A percentile compares a stretch with the other conserved stretches of the same genome.
Conservation (phyloP, 495 filamentous ascomycete species). For the Trichoderma erinaceum region DNA sequence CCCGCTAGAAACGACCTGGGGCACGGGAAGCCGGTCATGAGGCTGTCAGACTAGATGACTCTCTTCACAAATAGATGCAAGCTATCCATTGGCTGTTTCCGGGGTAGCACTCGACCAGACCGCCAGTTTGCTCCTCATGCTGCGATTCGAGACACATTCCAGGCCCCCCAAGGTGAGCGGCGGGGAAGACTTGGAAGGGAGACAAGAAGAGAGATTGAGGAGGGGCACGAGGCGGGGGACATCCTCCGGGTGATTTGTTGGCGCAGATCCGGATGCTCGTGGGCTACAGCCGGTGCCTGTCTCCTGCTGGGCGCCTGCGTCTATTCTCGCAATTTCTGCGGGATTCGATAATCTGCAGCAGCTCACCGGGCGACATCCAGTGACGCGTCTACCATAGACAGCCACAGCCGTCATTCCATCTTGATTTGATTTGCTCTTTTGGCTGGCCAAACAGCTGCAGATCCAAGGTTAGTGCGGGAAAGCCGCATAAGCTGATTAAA, state of each 20-base stretch:
- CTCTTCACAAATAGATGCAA: background rate
- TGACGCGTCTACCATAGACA: background rate
- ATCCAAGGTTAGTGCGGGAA: constrained; percentile 2
- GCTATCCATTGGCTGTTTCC: background rate
- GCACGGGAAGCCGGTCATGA: constrained; percentile 5
- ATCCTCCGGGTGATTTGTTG: background rate
- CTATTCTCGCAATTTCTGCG: background rate
- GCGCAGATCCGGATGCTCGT: background rate
- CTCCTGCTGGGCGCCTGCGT: background rate
- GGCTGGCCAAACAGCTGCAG: background rate
- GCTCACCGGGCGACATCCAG: background rate
- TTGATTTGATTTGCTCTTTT: background rate
- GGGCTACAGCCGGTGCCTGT: background rate
- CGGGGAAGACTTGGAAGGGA: background rate
- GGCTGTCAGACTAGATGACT: background rate
- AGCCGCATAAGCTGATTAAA: background rate
- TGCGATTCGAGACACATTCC: constrained; percentile 11
- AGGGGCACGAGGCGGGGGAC: constrained; percentile 8
- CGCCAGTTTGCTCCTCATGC: background rate
- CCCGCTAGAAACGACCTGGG: background rate
- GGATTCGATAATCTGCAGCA: background rate
- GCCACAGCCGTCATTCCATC: background rate
- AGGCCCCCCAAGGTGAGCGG: constrained; percentile 5
- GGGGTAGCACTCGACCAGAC: background rate
- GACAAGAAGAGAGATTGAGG: background rate